Conservation (phyloP, 2,329 filamentous ascomycete species). For the Didymella arachidicola region DNA sequence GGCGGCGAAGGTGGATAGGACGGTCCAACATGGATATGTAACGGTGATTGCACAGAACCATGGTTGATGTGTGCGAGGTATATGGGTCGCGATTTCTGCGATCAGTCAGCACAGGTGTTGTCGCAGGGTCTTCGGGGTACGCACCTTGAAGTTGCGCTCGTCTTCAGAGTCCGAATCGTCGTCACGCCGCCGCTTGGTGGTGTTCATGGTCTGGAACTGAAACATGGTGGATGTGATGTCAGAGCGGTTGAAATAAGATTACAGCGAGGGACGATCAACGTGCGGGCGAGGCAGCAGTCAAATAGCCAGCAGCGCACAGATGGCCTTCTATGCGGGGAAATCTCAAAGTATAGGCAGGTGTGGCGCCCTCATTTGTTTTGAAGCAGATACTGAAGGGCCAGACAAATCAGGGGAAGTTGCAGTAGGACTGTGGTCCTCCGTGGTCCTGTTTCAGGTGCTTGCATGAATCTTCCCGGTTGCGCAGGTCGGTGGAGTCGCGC, state of each 20-base stretch:
- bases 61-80: constrained; percentile 30
- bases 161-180: constrained; percentile 47
- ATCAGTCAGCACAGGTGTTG: constrained; percentile 14
- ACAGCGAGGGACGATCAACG: constrained; percentile 34
- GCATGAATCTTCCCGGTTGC: constrained; percentile 32
- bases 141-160: constrained; percentile 43
- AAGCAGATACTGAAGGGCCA: constrained; percentile 36
- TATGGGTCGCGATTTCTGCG: constrained; percentile 44
- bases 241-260: constrained; percentile 12
- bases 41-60: constrained; percentile 29
- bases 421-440: constrained; percentile 25
- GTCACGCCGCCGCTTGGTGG: constrained; percentile 44
- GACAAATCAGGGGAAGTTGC: constrained; percentile 44
- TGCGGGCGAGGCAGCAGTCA: constrained; percentile 26
- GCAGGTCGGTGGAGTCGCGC: constrained; percentile 21
- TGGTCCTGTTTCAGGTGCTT: constrained; percentile 42
- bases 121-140: constrained; percentile 6
- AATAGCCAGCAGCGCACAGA: constrained; percentile 18
- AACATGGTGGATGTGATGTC: constrained; percentile 37
- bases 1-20: constrained; percentile 41
- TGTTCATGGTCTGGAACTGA: constrained; percentile 37
- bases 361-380: constrained; percentile 42
- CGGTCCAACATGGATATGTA: constrained; percentile 33
- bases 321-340: constrained; percentile 25
- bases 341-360: constrained; percentile 24